These are phyloP conservation scores for Holtermanniella nyarrowii DNA, from an alignment of 768 basidiomycete species.

Conservation along the genomic window DNA sequence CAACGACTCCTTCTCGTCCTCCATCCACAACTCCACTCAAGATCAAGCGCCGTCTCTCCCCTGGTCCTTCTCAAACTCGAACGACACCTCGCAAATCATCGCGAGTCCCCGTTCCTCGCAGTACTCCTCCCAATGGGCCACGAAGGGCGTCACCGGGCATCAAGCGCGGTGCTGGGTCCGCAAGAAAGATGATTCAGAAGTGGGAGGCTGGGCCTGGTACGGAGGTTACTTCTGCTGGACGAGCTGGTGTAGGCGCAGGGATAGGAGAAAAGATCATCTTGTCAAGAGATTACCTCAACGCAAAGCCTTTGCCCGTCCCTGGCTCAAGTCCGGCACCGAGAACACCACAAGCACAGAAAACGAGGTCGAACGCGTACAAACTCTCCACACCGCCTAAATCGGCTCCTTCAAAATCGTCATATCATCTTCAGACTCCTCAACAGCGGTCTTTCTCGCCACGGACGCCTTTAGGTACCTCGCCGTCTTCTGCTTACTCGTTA, in stretches of 20 bases:
- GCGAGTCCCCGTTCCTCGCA: not conserved
- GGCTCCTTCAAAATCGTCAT: not conserved
- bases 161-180: slow-evolving; percentile 23
- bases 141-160: slow-evolving; percentile 7
- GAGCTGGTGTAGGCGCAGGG: not conserved
- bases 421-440: slow-evolving; percentile 29
- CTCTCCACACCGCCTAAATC: not conserved
- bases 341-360: not conserved
- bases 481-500: slow-evolving; percentile 16
- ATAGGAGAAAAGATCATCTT: slow-evolving; percentile 12
- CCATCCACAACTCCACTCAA: slow-evolving; percentile 24
- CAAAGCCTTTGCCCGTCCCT: slow-evolving; percentile 10
- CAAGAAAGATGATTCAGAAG: slow-evolving; percentile 28
- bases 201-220: slow-evolving; percentile 20
- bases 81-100: slow-evolving; percentile 14
- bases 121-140: not conserved
- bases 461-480: slow-evolving; percentile 4
- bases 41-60: slow-evolving; percentile 7
- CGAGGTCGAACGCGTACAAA: not conserved
- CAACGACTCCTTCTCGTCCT: slow-evolving; percentile 8
- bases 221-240: slow-evolving; percentile 1
- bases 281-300: slow-evolving; percentile 26
- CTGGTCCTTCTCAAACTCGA: slow-evolving; percentile 18
- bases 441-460: too few species aligned
- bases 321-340: not conserved